Conservation (phyloP, 257 asterid genomes). For the Solanum lignicaule region DNA sequence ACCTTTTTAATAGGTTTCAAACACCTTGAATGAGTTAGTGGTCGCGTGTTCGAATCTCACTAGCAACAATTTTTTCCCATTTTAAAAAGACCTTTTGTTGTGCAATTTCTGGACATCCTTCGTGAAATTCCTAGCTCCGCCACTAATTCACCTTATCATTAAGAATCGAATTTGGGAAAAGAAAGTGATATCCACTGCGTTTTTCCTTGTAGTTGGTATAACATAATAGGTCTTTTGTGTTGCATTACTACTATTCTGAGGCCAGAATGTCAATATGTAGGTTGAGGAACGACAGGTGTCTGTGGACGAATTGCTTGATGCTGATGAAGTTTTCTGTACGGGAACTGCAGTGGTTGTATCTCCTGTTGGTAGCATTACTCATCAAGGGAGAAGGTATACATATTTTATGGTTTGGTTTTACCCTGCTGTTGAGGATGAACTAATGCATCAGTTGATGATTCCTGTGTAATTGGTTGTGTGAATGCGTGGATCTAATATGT, state of each 20-base stretch:
- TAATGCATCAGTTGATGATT: not conserved
- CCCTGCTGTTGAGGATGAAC: not conserved
- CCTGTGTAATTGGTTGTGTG: not conserved
- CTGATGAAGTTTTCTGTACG: conserved; percentile 95
- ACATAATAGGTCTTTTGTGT: not conserved
- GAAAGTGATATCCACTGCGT: not conserved
- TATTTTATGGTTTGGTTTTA: not conserved
- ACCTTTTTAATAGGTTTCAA: no score
- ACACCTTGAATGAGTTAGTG: no score
- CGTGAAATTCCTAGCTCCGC: no score
- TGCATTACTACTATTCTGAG: not conserved
- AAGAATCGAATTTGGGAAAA: not conserved
- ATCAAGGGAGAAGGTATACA: conserved; percentile 51
- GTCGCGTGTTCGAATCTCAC: no score
- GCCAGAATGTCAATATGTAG: conserved; percentile 14
- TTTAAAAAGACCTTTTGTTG: no score
- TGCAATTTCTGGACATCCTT: no score
- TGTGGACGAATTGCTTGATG: conserved; percentile 88
- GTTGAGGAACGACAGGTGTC: conserved; percentile 77
- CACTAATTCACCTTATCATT: not conserved
- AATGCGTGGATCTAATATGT: not conserved
- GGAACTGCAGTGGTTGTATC: conserved; percentile 96
- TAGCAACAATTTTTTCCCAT: no score
- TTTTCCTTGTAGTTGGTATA: not conserved
- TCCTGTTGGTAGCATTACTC: conserved; percentile 93